phyloP scores from a whole-genome alignment of 2,329 filamentous ascomycete genomes.

The Fusarium tupiense region DNA sequence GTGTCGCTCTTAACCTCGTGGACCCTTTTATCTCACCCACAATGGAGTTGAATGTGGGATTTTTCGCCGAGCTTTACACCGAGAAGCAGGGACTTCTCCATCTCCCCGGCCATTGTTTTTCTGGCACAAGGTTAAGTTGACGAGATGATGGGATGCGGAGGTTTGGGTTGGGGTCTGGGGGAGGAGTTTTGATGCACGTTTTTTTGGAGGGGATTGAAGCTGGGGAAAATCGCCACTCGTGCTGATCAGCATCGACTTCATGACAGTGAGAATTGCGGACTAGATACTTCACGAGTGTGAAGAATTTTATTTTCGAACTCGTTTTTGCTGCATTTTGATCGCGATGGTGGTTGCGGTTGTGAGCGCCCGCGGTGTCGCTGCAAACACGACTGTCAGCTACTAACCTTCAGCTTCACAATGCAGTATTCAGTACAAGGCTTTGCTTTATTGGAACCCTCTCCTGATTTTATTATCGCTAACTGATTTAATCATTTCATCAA shows the following conservation, averaged over 20 bases:
- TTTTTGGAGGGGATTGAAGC: neutral
- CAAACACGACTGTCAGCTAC: neutral
- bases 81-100: conserved; percentile 12
- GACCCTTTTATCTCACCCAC: neutral
- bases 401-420: neutral
- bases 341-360: no score
- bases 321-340: fast-evolving
- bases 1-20: neutral
- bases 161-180: conserved; percentile 20
- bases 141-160: conserved; percentile 8
- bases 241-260: neutral
- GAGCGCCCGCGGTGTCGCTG: neutral
- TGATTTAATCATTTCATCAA: fast-evolving
- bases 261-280: neutral
- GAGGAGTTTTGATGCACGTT: neutral
- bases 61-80: conserved; percentile 19
- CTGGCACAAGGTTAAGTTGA: neutral
- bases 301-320: neutral
- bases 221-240: conserved; percentile 15
- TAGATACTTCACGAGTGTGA: fast-evolving
- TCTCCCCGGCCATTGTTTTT: neutral
- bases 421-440: fast-evolving
- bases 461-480: fast-evolving
- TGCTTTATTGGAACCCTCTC: fast-evolving
- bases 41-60: neutral